A percentile compares a stretch with the other conserved stretches of the same genome.
phyloP scores from a whole-genome alignment of 441 rosid genomes.

The Populus hybrid region DNA sequence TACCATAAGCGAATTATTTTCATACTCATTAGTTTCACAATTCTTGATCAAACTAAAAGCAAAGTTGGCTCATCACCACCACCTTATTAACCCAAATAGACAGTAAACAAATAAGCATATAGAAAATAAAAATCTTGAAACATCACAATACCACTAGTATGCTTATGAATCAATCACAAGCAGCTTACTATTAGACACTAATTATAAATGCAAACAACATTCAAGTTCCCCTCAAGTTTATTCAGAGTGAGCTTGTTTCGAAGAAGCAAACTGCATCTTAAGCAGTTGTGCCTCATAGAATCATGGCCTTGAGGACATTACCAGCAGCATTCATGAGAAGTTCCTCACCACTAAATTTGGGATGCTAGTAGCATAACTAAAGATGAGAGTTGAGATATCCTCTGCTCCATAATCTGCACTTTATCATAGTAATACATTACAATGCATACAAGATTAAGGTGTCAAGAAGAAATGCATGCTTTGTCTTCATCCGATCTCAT shows the following conservation, averaged over 20 bases:
- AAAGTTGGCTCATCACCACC: neutral
- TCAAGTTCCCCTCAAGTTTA: neutral
- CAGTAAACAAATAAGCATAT: neutral
- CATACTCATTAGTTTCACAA: neutral
- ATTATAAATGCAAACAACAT: neutral
- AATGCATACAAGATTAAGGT: slow-evolving; percentile 12
- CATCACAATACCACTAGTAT: neutral
- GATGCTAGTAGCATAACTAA: slow-evolving; percentile 48
- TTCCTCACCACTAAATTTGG: slow-evolving; percentile 81
- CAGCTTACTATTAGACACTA: neutral
- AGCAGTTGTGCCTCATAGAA: slow-evolving; percentile 26
- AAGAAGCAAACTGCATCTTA: slow-evolving; percentile 22
- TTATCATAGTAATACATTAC: slow-evolving; percentile 15
- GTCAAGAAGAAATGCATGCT: slow-evolving; percentile 9
- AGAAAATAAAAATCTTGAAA: neutral
- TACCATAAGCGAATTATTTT: neutral
- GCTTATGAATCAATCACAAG: neutral
- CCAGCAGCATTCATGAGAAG: slow-evolving; percentile 46
- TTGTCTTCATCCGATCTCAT: slow-evolving; percentile 1
- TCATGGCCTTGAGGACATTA: slow-evolving; percentile 30
- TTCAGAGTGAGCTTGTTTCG: slow-evolving; percentile 1
- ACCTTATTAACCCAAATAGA: neutral
- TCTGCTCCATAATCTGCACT: slow-evolving; percentile 49
- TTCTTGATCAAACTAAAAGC: neutral
- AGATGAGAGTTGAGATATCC: slow-evolving; percentile 54